Percentiles rank a stretch among this genome's conserved stretches.
Evolutionary conservation across 163 green algal species (phyloP).

Genomic region (Chlamydomonas reinhardtii): DNA sequence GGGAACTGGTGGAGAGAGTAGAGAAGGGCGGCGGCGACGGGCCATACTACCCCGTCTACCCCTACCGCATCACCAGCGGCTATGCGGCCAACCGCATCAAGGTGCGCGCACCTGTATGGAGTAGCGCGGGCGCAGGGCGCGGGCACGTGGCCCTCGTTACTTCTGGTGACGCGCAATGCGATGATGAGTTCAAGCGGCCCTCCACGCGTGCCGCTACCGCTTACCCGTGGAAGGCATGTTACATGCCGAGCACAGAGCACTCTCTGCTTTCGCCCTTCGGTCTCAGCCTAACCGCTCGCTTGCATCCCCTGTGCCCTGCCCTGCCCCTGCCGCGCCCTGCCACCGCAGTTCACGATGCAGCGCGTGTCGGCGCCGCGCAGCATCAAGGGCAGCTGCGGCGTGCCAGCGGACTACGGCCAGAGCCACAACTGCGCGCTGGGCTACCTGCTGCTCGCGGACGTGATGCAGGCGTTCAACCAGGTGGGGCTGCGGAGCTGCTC

Average conservation of each 20-base stretch:
- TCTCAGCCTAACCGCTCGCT: background rate
- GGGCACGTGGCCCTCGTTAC: too few relatives aligned
- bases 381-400: slow-evolving; percentile 8
- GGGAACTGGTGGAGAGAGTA: background rate
- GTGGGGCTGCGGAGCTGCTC: background rate
- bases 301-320: too few relatives aligned
- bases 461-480: slow-evolving; percentile 13
- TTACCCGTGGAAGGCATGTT: too few relatives aligned
- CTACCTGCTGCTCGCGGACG: slow-evolving; percentile 17
- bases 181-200: too few relatives aligned
- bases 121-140: too few relatives aligned
- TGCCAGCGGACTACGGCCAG: slow-evolving; percentile 18
- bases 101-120: background rate
- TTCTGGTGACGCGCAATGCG: too few relatives aligned
- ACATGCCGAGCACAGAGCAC: too few relatives aligned
- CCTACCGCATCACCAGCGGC: slow-evolving; percentile 26
- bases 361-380: background rate
- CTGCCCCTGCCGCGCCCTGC: too few relatives aligned
- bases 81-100: slow-evolving; percentile 8
- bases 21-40: background rate
- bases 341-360: background rate
- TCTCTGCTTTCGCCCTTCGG: too few relatives aligned
- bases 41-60: slow-evolving; percentile 3
- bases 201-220: too few relatives aligned
- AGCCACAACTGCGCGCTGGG: slow-evolving; percentile 48